These are phyloP conservation scores for Aspergillus fumigatiaffinis DNA, from an alignment of 2,329 filamentous ascomycete genomes.

Conservation along the genomic window DNA sequence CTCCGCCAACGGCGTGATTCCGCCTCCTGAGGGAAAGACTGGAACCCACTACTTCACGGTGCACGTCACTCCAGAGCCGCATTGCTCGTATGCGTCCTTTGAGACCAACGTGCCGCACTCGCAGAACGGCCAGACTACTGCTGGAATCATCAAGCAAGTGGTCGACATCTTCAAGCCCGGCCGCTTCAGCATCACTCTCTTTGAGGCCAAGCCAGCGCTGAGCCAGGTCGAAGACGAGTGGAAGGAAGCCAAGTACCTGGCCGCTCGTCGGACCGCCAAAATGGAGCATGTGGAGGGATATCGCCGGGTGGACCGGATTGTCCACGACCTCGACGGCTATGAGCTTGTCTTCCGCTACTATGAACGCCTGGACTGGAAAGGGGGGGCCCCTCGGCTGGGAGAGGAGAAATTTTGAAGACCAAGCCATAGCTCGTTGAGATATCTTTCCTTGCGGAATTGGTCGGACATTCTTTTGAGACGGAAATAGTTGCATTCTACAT, in stretches of 20 bases:
- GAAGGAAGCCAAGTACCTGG: constrained; percentile 38
- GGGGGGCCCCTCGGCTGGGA: constrained; percentile 59
- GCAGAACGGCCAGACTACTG: constrained; percentile 81
- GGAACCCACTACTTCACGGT: constrained; percentile 93
- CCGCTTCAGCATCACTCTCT: constrained; percentile 95
- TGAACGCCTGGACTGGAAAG: constrained; percentile 78
- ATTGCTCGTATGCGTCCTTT: constrained; percentile 96
- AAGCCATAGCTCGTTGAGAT: not conserved
- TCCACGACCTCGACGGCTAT: constrained; percentile 96
- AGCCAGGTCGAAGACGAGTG: constrained; percentile 31
- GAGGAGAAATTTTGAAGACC: constrained; percentile 38
- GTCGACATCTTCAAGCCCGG: constrained; percentile 95
- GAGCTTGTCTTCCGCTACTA: constrained; percentile 96
- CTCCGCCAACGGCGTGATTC: constrained; percentile 93
- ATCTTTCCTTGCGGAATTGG: not conserved
- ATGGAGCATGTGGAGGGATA: constrained; percentile 85
- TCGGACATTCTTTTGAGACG: not conserved
- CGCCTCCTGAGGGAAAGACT: constrained; percentile 60
- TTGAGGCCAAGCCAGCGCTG: constrained; percentile 71
- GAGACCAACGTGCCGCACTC: constrained; percentile 94
- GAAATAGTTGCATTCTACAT: not conserved
- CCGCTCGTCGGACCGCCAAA: constrained; percentile 44
- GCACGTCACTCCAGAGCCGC: constrained; percentile 93
- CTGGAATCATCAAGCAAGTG: constrained; percentile 88
- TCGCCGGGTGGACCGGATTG: constrained; percentile 84